Base-by-base conservation (phyloP, 2,329 filamentous ascomycete genomes). In the Tolypocladium ophioglossoides region DNA sequence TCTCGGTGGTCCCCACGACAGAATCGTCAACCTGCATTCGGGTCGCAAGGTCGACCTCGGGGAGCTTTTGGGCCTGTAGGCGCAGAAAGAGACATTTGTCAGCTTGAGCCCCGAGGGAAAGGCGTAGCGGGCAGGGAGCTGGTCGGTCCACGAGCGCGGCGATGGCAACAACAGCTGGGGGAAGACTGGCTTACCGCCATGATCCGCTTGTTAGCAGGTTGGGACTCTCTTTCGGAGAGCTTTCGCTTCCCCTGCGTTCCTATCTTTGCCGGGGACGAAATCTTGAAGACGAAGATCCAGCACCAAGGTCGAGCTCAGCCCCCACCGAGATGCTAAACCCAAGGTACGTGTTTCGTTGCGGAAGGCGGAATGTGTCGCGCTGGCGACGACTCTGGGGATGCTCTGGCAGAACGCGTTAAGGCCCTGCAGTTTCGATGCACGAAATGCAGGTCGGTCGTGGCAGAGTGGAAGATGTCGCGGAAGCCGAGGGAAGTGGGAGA, bases 211-310 rank as follows among this genome's bases (percentile, higher is more conserved):
- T 74, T 73, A 69, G 76, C 76, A 64, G 76, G 74, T 68, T 75
- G 72, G 69, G 74, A 70, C 67, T 82, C 80, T 74, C 78, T 79
- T 73, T 74, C 73, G 61, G 83, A 85, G 64, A 83, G 73, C 72
- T 83, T 86, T 72, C 83, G 82, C 76, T 86, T 86, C 77, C 80
- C 81, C 79, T 80, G 78, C 71, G 80, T 80, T 75, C 69, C 73
- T 64, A 59, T 63, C 53, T 56, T 61, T 56, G 60, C 56, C 53
- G 61, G 55, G 53, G 64, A 64, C 52, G 66, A 60, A 70, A 72
- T 72, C 57, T 67, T 71, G 68, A 64, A 63, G 57, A 57, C 49
- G 59, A 61, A 59, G 59, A 65, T 63, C 61, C 61, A 67, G 66
- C 65, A 68, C 67, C 63, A 40, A 64, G 61, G 64, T 66, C 64